These are phyloP conservation scores for Ulvella scutata DNA, from an alignment of 139 green algal species.

Conservation along the genomic window DNA sequence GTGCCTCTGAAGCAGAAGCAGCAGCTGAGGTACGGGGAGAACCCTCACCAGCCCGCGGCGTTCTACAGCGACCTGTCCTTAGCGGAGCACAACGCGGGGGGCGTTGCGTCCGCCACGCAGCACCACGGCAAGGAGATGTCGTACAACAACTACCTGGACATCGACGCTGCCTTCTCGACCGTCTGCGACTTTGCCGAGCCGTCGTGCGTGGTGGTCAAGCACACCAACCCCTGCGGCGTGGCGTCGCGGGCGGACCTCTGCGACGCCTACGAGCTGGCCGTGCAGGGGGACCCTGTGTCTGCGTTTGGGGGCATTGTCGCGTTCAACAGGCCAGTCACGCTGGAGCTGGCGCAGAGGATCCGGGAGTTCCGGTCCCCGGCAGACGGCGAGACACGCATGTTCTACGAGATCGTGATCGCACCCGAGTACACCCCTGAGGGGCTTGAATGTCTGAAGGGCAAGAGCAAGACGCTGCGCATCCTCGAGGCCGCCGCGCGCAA, in stretches of 20 bases:
- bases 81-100: constrained; percentile 47
- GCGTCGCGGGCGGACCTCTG: constrained; percentile 40
- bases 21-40: constrained; percentile 86
- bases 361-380: constrained; percentile 85
- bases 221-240: constrained; percentile 98
- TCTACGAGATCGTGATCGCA: constrained; percentile 99
- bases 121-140: constrained; percentile 98
- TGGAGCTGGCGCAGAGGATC: constrained; percentile 75
- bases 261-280: constrained; percentile 76
- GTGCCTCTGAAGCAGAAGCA: constrained; percentile 66
- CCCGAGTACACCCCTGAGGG: constrained; percentile 85
- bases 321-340: constrained; percentile 87
- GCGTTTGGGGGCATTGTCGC: constrained; percentile 98
- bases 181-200: constrained; percentile 63
- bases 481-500: constrained; percentile 73
- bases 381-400: constrained; percentile 95
- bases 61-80: constrained; percentile 90
- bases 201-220: constrained; percentile 98
- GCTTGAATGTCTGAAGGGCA: constrained; percentile 70
- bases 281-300: constrained; percentile 83
- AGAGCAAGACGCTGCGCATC: constrained; percentile 95
- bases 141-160: constrained; percentile 99
- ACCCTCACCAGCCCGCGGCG: constrained; percentile 93
- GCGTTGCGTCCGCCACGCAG: constrained; percentile 69
- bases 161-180: constrained; percentile 46